phyloP scores from a whole-genome alignment of 202 grass and related monocot genomes.

The Brachypodium distachyon region DNA sequence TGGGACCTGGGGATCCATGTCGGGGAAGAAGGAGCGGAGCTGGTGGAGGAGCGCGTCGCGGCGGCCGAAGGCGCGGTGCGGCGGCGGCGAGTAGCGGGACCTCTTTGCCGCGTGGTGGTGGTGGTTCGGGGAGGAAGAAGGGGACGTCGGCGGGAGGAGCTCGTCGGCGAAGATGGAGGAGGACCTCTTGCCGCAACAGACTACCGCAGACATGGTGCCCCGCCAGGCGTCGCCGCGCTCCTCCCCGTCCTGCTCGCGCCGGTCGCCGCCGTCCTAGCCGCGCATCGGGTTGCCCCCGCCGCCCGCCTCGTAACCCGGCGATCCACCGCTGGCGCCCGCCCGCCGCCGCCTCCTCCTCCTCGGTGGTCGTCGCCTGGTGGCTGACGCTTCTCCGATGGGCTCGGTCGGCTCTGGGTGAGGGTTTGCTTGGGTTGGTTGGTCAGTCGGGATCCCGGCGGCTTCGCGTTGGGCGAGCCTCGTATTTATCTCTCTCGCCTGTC shows the following conservation, averaged over 20 bases:
- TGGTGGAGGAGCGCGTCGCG: constrained; percentile 41
- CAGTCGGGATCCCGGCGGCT: not conserved
- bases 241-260: not conserved
- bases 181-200: constrained; percentile 96
- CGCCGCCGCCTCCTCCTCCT: not conserved
- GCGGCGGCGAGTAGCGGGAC: constrained; percentile 47
- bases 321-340: constrained; percentile 8
- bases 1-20: constrained; percentile 83
- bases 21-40: constrained; percentile 57
- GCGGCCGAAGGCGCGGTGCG: constrained; percentile 22
- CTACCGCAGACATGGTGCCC: constrained; percentile 97
- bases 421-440: not conserved
- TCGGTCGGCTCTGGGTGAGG: not conserved
- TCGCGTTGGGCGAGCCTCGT: not conserved
- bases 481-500: not conserved
- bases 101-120: constrained; percentile 40
- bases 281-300: not conserved
- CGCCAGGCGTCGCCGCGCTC: not conserved
- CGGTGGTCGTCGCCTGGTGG: not conserved
- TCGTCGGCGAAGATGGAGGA: constrained; percentile 95
- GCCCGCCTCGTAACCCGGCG: too few species aligned
- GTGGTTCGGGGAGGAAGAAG: constrained; percentile 33
- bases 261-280: constrained; percentile 43
- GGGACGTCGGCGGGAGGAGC: constrained; percentile 41
- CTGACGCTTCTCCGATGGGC: not conserved